phyloP scores from a whole-genome alignment of 495 filamentous ascomycete species.

The Thermothielavioides terrestris region DNA sequence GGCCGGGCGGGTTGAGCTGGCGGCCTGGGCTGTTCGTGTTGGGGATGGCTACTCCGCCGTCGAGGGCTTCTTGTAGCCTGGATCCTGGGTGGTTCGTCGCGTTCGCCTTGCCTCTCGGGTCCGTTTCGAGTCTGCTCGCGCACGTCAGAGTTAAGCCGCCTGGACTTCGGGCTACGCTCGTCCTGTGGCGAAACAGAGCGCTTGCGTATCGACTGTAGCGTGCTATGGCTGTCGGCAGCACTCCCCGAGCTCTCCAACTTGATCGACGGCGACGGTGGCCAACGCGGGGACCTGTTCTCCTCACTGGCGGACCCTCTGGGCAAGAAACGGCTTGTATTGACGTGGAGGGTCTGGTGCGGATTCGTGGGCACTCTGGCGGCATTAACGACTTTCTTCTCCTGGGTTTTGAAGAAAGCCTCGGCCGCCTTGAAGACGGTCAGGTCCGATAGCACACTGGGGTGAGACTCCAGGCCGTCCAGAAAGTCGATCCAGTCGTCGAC shows the following conservation, averaged over 20 bases:
- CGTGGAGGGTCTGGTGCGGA: neutral
- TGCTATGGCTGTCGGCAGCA: neutral
- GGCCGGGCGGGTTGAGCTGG: neutral
- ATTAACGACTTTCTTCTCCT: conserved; percentile 10
- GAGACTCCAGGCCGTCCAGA: conserved; percentile 1
- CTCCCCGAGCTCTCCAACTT: neutral
- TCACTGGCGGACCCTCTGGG: neutral
- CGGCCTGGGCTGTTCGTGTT: neutral
- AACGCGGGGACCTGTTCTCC: neutral
- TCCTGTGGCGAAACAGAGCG: conserved; percentile 6
- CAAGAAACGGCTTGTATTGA: neutral
- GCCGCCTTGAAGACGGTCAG: neutral
- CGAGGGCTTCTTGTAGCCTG: neutral
- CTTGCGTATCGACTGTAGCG: neutral
- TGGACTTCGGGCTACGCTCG: neutral
- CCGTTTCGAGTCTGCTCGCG: neutral
- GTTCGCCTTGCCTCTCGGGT: neutral
- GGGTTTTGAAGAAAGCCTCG: conserved; percentile 6
- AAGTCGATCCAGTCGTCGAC: conserved; percentile 22
- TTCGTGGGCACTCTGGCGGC: conserved; percentile 7
- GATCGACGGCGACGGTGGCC: neutral
- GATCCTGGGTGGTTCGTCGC: neutral
- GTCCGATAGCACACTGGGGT: neutral
- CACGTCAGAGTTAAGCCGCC: neutral
- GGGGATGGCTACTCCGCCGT: neutral